Percentiles rank a stretch among this genome's conserved stretches.
Conservation (phyloP, 139 green algal genomes). For the Tetraselmis chui region DNA sequence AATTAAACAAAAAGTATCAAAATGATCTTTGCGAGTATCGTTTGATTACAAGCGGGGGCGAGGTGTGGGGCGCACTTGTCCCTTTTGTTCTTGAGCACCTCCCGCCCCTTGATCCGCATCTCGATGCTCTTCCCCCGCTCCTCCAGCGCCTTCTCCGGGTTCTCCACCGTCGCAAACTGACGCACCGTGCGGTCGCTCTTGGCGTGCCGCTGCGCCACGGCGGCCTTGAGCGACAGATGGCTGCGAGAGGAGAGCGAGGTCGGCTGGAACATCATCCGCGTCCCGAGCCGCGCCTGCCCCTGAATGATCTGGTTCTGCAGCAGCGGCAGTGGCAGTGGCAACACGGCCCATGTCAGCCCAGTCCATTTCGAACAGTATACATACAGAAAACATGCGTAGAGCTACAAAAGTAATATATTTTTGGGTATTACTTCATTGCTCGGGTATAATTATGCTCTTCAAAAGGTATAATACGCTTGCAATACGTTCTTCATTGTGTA, state of each 20-base stretch:
- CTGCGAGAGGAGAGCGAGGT: neutral
- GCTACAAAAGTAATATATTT: too few species aligned
- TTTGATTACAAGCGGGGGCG: neutral
- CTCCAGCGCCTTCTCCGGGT: neutral
- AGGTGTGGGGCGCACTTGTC: neutral
- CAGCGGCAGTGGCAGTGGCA: too few species aligned
- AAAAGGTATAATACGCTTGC: too few species aligned
- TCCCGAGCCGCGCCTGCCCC: neutral
- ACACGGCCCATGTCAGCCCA: too few species aligned
- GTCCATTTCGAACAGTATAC: too few species aligned
- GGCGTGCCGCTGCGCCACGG: neutral
- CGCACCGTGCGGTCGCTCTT: neutral
- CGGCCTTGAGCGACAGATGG: neutral
- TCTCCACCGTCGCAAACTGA: neutral
- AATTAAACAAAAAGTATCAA: too few species aligned
- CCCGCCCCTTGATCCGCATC: neutral
- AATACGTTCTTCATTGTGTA: too few species aligned
- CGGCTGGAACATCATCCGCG: neutral
- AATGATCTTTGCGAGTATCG: too few species aligned
- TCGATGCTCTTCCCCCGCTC: neutral
- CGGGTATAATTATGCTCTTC: too few species aligned
- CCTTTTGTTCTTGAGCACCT: neutral
- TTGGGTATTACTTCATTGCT: too few species aligned
- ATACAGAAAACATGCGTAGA: too few species aligned
- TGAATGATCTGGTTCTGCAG: constrained; percentile 2